Evolutionary conservation across 1,139 yeast genomes (phyloP).

Genomic region (Diutina neorugosa): DNA sequence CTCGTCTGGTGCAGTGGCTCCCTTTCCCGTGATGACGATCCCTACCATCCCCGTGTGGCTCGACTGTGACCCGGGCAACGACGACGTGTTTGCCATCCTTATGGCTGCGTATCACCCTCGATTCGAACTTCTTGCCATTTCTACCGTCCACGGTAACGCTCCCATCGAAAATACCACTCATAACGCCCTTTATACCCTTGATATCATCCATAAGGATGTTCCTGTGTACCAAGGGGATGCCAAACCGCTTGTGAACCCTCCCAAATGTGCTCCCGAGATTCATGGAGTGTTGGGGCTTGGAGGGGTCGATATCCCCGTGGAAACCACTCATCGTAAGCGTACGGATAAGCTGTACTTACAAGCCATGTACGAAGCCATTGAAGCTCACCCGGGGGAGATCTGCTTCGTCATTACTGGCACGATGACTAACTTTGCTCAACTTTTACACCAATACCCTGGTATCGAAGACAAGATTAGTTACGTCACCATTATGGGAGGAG

Average conservation of each 20-base stretch:
- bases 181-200: slow-evolving; percentile 57
- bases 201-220: slow-evolving; percentile 34
- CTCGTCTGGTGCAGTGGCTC: too few relatives aligned
- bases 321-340: slow-evolving; percentile 14
- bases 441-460: slow-evolving; percentile 42
- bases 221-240: slow-evolving; percentile 59
- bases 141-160: slow-evolving; percentile 78
- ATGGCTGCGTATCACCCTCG: slow-evolving; percentile 48
- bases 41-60: slow-evolving; percentile 55
- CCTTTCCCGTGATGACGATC: neutral
- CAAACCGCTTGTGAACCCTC: slow-evolving; percentile 39
- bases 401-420: slow-evolving; percentile 63
- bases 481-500: slow-evolving; percentile 72
- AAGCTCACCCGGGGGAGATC: slow-evolving; percentile 29
- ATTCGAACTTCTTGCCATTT: slow-evolving; percentile 55
- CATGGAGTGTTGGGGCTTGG: slow-evolving; percentile 73
- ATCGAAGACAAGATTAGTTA: slow-evolving; percentile 31
- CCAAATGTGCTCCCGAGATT: slow-evolving; percentile 45
- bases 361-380: slow-evolving; percentile 44
- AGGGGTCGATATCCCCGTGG: slow-evolving; percentile 30
- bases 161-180: slow-evolving; percentile 53
- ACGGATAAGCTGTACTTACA: slow-evolving; percentile 35
- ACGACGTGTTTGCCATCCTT: slow-evolving; percentile 71
- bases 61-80: slow-evolving; percentile 94
- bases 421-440: slow-evolving; percentile 51